A percentile compares a stretch with the other conserved stretches of the same genome.
Evolutionary conservation across 2,329 filamentous ascomycete genomes (phyloP).

Genomic region (Exophiala calicioides): DNA sequence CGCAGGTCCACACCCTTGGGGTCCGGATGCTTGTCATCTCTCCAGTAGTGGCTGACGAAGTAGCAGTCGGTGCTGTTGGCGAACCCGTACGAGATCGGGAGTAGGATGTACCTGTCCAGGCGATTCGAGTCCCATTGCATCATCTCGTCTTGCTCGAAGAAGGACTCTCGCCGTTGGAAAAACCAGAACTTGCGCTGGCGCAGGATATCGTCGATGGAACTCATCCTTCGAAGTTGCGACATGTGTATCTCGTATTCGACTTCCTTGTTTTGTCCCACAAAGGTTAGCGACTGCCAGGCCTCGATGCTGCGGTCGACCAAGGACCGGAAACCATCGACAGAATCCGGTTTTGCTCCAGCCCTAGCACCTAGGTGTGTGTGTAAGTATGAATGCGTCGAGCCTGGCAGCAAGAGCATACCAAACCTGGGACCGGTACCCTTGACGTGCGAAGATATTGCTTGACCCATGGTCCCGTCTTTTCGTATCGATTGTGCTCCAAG

Average conservation of each 20-base stretch:
- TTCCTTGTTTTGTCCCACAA: too few relatives aligned
- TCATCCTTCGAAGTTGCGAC: slow-evolving; percentile 34
- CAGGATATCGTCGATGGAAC: slow-evolving; percentile 3
- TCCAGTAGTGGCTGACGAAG: slow-evolving; percentile 8
- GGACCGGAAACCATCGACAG: too few relatives aligned
- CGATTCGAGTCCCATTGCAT: not conserved
- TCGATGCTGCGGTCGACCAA: not conserved
- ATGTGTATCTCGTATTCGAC: not conserved
- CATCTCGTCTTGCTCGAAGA: not conserved
- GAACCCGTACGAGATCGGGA: not conserved
- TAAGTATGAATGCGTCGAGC: too few relatives aligned
- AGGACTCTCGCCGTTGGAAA: slow-evolving; percentile 3
- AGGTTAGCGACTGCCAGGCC: too few relatives aligned
- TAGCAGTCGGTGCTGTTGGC: slow-evolving; percentile 1
- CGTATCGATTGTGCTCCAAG: too few relatives aligned
- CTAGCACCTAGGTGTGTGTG: too few relatives aligned
- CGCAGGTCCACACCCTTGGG: slow-evolving; percentile 1
- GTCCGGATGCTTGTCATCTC: not conserved
- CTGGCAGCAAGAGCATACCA: too few relatives aligned
- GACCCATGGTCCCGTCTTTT: too few relatives aligned
- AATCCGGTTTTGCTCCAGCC: too few relatives aligned
- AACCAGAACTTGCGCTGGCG: not conserved
- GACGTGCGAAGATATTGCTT: too few relatives aligned
- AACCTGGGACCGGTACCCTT: too few relatives aligned
- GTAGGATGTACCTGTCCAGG: slow-evolving; percentile 1